Base-by-base conservation (phyloP, 805 yeast species). In the Candida awuae region DNA sequence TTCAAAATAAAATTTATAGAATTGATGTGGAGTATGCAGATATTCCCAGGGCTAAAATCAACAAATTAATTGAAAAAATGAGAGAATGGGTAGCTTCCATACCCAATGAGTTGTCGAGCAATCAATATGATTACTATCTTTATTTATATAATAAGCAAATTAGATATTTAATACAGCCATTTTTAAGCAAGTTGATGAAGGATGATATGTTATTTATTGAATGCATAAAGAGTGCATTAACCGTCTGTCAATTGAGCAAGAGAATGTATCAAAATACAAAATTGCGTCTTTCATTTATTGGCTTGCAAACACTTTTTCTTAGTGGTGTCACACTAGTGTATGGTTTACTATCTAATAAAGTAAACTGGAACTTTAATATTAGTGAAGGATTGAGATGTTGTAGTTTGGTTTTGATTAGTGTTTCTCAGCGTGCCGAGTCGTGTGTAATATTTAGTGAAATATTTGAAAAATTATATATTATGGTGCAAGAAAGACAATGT, bases 241-340 rank as follows among this genome's bases (percentile, higher is more conserved):
- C 38, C 0, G 35, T 49, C 3, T 49, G 53, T 33, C 37, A 39
- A 6, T 32, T 44, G 13, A 43, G 45, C 19, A 49, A 49, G 27
- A 36, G 30, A 15, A 34, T 49, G 6, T 37, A 44, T 20, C 44
- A 43, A 17, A 26, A 43, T 8, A 42, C 37, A 8, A 43, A 44
- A 28, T 30, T 39, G 10, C 34, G 49, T 13, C 43, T 47, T 12
- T 47, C 51, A 13, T 43, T 48, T 32, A 37, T 49, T 6, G 44
- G 42, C 3, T 23, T 47, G 23, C 50, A 49, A 25, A 43, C 49
- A 16, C 23, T 49, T 2, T 48, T 48, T 35, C 29, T 48, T 14
- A 29, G 48, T 25, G 52, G 50, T 3, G 39, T 47, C 8, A 44
- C 52, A 14, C 22, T 48, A 5, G 38, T 48, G 2, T 48, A 48